Evolutionary conservation across 2,329 filamentous ascomycete species (phyloP).

Genomic region (Fusarium nelsonii): DNA sequence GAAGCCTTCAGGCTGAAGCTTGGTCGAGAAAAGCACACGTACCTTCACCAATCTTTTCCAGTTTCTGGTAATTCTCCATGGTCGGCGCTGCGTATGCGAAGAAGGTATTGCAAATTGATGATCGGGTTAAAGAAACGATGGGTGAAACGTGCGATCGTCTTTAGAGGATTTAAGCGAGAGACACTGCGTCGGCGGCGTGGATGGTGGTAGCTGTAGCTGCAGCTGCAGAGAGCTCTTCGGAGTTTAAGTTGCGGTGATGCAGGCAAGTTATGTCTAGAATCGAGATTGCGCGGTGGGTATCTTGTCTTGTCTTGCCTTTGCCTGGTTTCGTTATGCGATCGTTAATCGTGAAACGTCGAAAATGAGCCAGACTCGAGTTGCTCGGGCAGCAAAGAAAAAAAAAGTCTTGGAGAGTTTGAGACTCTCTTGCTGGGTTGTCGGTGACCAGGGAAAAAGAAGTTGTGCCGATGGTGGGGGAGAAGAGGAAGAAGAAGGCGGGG

Average conservation of each 20-base stretch:
- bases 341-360: neutral
- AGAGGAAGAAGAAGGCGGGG: conserved; percentile 13
- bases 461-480: conserved; percentile 29
- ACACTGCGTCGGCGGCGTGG: conserved; percentile 36
- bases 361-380: conserved; percentile 11
- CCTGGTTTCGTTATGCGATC: conserved; percentile 21
- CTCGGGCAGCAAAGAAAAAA: conserved; percentile 16
- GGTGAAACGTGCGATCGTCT: conserved; percentile 24
- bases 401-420: conserved; percentile 2
- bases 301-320: neutral
- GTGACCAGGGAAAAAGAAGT: conserved; percentile 19
- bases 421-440: conserved; percentile 4
- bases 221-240: neutral
- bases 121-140: conserved; percentile 16
- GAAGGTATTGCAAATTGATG: conserved; percentile 13
- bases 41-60: conserved; percentile 98
- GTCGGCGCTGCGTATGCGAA: conserved; percentile 29
- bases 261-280: conserved; percentile 15
- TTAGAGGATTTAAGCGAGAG: conserved; percentile 28
- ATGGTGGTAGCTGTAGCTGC: conserved; percentile 6
- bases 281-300: conserved; percentile 15
- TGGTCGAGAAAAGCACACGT: conserved; percentile 49
- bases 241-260: conserved; percentile 7
- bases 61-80: conserved; percentile 97
- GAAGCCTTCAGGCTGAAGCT: conserved; percentile 1